A percentile compares a stretch with the other conserved stretches of the same genome.
phyloP scores from a whole-genome alignment of 768 basidiomycete species.

The Russula foetens region DNA sequence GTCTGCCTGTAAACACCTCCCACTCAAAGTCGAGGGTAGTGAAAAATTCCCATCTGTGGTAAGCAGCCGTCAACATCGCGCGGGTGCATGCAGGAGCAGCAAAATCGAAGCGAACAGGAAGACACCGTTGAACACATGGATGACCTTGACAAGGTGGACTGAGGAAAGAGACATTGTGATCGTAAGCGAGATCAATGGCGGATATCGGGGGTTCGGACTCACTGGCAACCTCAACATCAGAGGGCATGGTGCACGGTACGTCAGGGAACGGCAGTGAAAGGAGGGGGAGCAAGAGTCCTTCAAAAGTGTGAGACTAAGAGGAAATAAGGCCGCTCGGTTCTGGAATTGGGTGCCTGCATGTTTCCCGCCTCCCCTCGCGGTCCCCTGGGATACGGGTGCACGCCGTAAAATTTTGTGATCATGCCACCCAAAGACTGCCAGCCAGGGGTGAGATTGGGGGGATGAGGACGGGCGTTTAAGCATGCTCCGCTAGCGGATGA shows the following conservation, averaged over 20 bases:
- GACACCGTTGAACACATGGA: conserved; percentile 15
- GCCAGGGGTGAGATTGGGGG: neutral
- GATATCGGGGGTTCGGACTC: neutral
- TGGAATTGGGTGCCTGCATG: neutral
- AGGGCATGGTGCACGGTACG: neutral
- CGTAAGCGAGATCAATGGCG: neutral
- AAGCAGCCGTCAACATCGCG: neutral
- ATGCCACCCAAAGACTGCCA: neutral
- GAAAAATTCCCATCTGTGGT: conserved; percentile 17
- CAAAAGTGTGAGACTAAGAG: conserved; percentile 9
- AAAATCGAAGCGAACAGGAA: conserved; percentile 12
- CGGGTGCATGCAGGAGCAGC: neutral
- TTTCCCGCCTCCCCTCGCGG: neutral
- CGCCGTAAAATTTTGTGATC: neutral
- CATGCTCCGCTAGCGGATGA: neutral
- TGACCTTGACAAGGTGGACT: conserved; percentile 11
- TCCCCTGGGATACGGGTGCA: neutral
- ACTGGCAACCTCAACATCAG: conserved; percentile 7
- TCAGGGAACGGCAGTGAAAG: neutral
- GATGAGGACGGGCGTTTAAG: neutral
- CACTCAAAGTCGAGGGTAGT: conserved; percentile 16
- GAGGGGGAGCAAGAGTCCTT: neutral
- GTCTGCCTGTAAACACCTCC: conserved; percentile 16
- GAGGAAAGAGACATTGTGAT: neutral
- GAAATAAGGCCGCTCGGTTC: neutral